phyloP scores from a whole-genome alignment of 345 rosid genomes.

The Psidium friedrichsthalianum region DNA sequence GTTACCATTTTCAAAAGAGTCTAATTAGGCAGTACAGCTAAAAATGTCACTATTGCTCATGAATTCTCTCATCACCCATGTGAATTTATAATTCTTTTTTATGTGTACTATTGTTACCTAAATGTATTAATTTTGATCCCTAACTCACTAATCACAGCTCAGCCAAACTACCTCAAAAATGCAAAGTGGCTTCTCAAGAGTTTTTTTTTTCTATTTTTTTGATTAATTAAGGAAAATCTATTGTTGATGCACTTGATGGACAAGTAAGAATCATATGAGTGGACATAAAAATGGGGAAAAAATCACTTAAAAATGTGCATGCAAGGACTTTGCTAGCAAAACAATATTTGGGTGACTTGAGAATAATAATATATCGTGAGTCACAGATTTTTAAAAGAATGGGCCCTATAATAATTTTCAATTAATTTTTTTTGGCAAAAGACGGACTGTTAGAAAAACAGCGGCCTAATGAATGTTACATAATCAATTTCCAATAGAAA shows the following conservation, averaged over 20 bases:
- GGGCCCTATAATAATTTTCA: too few species aligned
- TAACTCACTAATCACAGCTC: neutral
- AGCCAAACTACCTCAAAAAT: neutral
- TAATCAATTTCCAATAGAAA: neutral
- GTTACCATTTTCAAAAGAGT: neutral
- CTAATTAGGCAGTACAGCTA: neutral
- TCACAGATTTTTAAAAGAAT: too few species aligned
- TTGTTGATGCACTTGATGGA: neutral
- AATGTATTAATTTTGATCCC: neutral
- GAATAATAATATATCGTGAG: too few species aligned
- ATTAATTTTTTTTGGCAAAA: too few species aligned
- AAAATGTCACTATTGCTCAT: neutral
- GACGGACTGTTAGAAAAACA: too few species aligned
- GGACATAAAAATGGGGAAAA: too few species aligned
- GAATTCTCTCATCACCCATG: neutral
- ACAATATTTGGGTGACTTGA: too few species aligned
- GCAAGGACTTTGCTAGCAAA: too few species aligned
- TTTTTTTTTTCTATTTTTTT: neutral
- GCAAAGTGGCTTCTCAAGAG: neutral
- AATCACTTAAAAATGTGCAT: neutral
- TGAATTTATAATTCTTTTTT: neutral
- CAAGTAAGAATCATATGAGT: neutral
- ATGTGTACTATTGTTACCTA: neutral
- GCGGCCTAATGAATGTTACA: too few species aligned
- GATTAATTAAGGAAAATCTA: neutral